Percentiles rank a stretch among this genome's conserved stretches.
These are phyloP conservation scores for Rhinocladiella mackenziei DNA, from an alignment of 2,329 filamentous ascomycete genomes.

Conservation along the genomic window DNA sequence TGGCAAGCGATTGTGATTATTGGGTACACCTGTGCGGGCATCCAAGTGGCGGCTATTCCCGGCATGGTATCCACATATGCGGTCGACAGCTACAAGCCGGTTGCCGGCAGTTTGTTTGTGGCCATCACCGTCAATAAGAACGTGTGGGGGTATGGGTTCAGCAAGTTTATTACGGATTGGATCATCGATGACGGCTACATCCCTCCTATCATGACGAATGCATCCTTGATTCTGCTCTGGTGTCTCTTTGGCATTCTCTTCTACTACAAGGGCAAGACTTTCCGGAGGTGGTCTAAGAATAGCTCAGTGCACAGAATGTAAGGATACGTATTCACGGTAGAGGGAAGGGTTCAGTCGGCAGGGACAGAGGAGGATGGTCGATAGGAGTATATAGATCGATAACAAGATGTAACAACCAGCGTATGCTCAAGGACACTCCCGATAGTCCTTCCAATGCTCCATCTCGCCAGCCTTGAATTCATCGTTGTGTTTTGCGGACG, in stretches of 20 bases:
- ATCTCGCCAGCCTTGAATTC: too few species aligned
- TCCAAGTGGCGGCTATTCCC: conserved; percentile 59
- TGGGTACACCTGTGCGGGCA: conserved; percentile 53
- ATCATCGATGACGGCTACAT: conserved; percentile 49
- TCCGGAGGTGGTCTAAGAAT: conserved; percentile 54
- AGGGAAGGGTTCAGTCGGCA: too few species aligned
- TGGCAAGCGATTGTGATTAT: conserved; percentile 55
- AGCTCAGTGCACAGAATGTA: conserved; percentile 53
- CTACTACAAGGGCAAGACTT: conserved; percentile 57
- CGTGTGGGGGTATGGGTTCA: conserved; percentile 59
- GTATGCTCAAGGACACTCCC: too few species aligned
- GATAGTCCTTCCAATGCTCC: too few species aligned
- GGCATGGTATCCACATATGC: conserved; percentile 57
- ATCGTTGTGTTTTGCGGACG: too few species aligned
- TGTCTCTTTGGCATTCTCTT: conserved; percentile 54
- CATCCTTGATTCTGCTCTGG: conserved; percentile 51
- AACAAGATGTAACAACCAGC: too few species aligned
- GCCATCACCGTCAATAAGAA: conserved; percentile 63
- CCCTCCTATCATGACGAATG: conserved; percentile 58
- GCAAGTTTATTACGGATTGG: conserved; percentile 55
- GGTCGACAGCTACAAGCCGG: conserved; percentile 62
- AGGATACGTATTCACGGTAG: too few species aligned
- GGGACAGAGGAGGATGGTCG: too few species aligned
- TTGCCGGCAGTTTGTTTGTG: conserved; percentile 58
- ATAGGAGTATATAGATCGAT: too few species aligned